Conservation (phyloP, 441 rosid genomes). For the Populus trichocarpa region DNA sequence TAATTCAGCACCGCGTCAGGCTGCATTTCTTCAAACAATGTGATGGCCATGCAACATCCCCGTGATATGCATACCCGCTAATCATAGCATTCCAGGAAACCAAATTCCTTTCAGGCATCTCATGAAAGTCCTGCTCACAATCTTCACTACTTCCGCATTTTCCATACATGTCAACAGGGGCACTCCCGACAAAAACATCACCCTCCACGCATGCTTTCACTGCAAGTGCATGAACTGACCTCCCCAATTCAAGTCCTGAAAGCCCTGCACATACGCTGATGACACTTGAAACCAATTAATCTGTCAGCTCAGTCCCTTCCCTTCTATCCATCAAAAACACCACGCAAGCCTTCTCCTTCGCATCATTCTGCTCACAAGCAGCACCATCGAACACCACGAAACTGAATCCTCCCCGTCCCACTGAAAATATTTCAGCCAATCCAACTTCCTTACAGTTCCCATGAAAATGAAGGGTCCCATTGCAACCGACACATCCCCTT, state of each 20-base stretch:
- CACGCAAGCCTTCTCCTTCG: conserved; percentile 68
- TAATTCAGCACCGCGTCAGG: conserved; percentile 54
- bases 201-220: conserved; percentile 65
- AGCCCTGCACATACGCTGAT: conserved; percentile 76
- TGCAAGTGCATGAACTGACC: conserved; percentile 66
- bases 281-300: conserved; percentile 67
- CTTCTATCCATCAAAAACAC: conserved; percentile 45
- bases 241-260: conserved; percentile 64
- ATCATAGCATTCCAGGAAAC: conserved; percentile 76
- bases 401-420: conserved; percentile 47
- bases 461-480: conserved; percentile 76
- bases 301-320: conserved; percentile 50
- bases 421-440: conserved; percentile 46
- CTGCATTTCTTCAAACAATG: conserved; percentile 54
- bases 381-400: conserved; percentile 81
- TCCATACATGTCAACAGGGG: conserved; percentile 86
- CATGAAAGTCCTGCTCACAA: conserved; percentile 48
- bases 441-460: conserved; percentile 68
- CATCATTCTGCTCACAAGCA: conserved; percentile 70
- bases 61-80: conserved; percentile 79
- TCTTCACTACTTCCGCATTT: conserved; percentile 79
- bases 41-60: conserved; percentile 52
- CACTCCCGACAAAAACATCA: conserved; percentile 69
- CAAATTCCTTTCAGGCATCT: conserved; percentile 62
- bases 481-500: conserved; percentile 47